A percentile compares a stretch with the other conserved stretches of the same genome.
Evolutionary conservation across 306 rosid genomes (phyloP).

Genomic region (Myrica gale): DNA sequence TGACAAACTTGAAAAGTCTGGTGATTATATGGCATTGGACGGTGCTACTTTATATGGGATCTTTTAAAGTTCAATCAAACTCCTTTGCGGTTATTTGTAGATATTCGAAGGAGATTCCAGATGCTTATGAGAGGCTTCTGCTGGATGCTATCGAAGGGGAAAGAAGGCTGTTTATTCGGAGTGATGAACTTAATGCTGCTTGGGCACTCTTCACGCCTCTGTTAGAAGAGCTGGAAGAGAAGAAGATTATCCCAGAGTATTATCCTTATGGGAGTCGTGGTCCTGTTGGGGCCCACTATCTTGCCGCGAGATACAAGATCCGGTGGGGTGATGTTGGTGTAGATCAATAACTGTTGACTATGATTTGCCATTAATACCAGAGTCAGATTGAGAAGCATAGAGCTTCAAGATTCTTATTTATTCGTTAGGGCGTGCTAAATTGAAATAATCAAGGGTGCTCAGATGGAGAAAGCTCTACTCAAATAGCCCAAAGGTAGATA

Average conservation of each 20-base stretch:
- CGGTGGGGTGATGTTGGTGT: slow-evolving; percentile 79
- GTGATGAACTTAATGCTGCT: slow-evolving; percentile 84
- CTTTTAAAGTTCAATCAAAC: neutral
- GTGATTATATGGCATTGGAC: neutral
- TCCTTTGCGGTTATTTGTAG: slow-evolving; percentile 34
- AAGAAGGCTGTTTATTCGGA: slow-evolving; percentile 84
- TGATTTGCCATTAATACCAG: slow-evolving; percentile 13
- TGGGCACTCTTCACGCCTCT: slow-evolving; percentile 88
- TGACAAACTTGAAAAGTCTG: neutral
- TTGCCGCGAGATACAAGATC: slow-evolving; percentile 73
- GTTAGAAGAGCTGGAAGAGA: slow-evolving; percentile 70
- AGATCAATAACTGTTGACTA: slow-evolving; percentile 34
- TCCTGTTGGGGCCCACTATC: slow-evolving; percentile 90
- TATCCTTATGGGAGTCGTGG: slow-evolving; percentile 91
- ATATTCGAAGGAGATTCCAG: slow-evolving; percentile 88
- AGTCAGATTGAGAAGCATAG: slow-evolving; percentile 19
- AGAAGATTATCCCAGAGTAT: slow-evolving; percentile 70
- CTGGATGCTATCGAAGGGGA: slow-evolving; percentile 91
- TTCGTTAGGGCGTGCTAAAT: slow-evolving; percentile 7
- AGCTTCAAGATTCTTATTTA: slow-evolving; percentile 17
- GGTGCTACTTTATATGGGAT: neutral
- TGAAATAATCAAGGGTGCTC: slow-evolving; percentile 2
- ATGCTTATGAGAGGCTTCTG: slow-evolving; percentile 89
- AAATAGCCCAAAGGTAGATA: neutral
- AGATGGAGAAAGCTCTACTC: neutral